Percentiles rank a stretch among this genome's conserved stretches.
Conservation (phyloP, 2,329 filamentous ascomycete species). For the Fusarium pilosicola region DNA sequence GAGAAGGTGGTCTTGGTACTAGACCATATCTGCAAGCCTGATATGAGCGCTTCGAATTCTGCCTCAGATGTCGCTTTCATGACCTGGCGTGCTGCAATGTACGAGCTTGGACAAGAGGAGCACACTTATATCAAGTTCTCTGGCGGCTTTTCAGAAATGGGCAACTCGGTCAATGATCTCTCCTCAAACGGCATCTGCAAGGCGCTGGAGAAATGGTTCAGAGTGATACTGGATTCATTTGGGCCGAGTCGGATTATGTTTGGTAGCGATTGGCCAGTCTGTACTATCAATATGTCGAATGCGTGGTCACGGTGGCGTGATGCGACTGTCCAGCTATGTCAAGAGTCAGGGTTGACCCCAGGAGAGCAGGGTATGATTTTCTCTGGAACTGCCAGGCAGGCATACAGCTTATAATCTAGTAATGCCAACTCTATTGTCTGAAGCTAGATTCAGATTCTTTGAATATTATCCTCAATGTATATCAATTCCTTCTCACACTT, state of each 20-base stretch:
- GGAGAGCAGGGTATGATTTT: not conserved
- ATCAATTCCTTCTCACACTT: accelerated
- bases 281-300: not conserved
- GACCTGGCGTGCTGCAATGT: not conserved
- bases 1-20: not conserved
- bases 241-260: not conserved
- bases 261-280: not conserved
- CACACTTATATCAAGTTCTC: not conserved
- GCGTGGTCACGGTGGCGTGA: not conserved
- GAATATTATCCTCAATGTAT: not conserved
- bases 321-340: not conserved
- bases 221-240: not conserved
- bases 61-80: not conserved
- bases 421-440: not conserved
- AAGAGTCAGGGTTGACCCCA: not conserved
- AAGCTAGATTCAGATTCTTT: too few relatives aligned
- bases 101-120: not conserved
- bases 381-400: not conserved
- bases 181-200: not conserved
- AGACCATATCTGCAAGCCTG: not conserved
- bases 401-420: not conserved
- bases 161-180: not conserved
- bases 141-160: not conserved
- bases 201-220: not conserved
- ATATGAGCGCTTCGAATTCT: not conserved